Evolutionary conservation across 345 rosid species (phyloP), one percentile per base, ranked within the genome.

Genomic region (Firmiana major): DNA sequence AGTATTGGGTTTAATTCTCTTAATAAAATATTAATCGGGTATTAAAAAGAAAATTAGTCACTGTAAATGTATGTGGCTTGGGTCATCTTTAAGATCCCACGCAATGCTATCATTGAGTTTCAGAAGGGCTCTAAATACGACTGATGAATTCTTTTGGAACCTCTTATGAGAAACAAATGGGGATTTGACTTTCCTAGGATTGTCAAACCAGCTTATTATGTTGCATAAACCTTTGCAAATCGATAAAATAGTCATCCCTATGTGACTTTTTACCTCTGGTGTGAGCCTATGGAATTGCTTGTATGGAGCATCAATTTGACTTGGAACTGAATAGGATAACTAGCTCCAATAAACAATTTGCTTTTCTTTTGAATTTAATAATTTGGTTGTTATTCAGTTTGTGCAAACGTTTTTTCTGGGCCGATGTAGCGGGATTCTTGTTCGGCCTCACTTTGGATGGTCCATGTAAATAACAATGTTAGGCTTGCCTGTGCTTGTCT

Each of bases 401-500:
- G 74, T 81, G 63, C 73, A 83, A 86, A 85, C 79, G 81, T 77
- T 82, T 81, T 78, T 83, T 78, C 77, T 79, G 88, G 84, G 88
- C 78, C 86, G 86, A 86, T 88, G 87, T 85, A 40, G 83, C 70
- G 45, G 85, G 88, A 86, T 84, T 86, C 88, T 87, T 83, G 85
- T 82, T 80, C 48, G 75, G 77, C 81, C 78, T 84, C 53, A 46
- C 83, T 84, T 84, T 79, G 58, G 81, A 82, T 87, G 89, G 87
- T 84, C 87, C 75, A 28, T 82, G 80, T 85, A 85, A 87, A 77
- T 91, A 89, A 88, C 91, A 83, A 83, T 92, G 77, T 92, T 88
- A 83, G 94, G 84, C 89, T 89, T 93, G 89, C 93, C 88, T 92
- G 87, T 93, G 45, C 83, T 58, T 93, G 89, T 93, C 85, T 90